Base-by-base conservation (phyloP, 1,139 yeast species). In the Suhomyces kunorum region DNA sequence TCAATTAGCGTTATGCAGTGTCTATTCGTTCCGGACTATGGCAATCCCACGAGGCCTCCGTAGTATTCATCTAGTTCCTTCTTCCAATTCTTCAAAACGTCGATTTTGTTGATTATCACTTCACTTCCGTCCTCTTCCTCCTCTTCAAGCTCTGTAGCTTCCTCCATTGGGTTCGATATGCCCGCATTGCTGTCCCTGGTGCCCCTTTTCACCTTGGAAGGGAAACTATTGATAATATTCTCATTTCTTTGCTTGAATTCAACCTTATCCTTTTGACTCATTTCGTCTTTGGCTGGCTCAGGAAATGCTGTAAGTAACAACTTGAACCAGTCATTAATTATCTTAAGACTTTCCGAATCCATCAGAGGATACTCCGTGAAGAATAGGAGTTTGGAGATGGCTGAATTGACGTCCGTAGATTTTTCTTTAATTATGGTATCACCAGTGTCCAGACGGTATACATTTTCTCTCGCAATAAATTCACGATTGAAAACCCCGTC, bases 181-280 rank as follows among this genome's bases (percentile, higher is more conserved):
- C 38, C 43, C 7, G 14, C 11, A 12, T 28, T 28, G 8, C 8
- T 5, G 5, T 32, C 38, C 14, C 25, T 31, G 5, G 24, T 26
- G 8, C 28, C 36, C 8, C 26, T 32, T 18, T 43, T 37, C 8
- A 24, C 29, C 15, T 23, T 32, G 3, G 22, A 24, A 11, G 31
- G 38, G 3, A 18, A 8, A 22, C 30, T 28, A 17, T 22, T 34
- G 7, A 28, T 16, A 2, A 20, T 36, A n/a, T 47, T 55, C 37
- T 61, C 70, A 6, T 63, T 59, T 42, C 64, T 54, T 39, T 67
- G 73, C 44, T 66, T 71, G 3, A 63, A 56, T 20, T 56, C 55
- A 9, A 70, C 60, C 44, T 68, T 71, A 35, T 71, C 76, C 42
- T 66, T 69, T 35, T 72, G 74, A 38, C 72, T 64, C 30, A 69